Evolutionary conservation across 1,139 yeast species (phyloP), one percentile per base, ranked within the genome.

Genomic region (Yamadazyma trypodendri): DNA sequence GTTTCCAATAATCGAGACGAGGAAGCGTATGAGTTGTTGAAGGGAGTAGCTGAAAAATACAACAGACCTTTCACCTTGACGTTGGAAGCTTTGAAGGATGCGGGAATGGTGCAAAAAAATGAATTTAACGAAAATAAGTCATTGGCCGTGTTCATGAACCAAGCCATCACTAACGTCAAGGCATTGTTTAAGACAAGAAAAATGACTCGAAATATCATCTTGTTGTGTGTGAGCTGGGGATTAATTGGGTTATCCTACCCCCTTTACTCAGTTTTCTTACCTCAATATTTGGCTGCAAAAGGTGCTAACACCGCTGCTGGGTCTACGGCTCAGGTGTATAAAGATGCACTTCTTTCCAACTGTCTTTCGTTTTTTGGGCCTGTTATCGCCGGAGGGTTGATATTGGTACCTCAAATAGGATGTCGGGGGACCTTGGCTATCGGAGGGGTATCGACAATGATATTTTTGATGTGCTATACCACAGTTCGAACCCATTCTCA

Each of bases 331-430:
- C 60, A 65, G 21, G 64, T 65, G n/a, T 79, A 77, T 56, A 60
- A 81, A 49, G 75, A 79, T 53, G 70, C 75, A 32, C 58, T 74
- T 35, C 64, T 80, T 36, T 70, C 72, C 35, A 75, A 74, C 47
- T 63, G 70, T 24, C 65, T 68, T 16, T 70, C 79, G 25, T 74
- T 76, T 27, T 70, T 73, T 37, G 85, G 85, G 11, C 84, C 85
- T 7, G 45, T 77, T n/a, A 55, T 79, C 32, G 84, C 77, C 5
- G 81, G 75, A 32, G 58, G 55, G 5, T 40, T 73, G 33, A 60
- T 72, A 38, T 58, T 62, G 34, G 52, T 75, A 42, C 81, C 78
- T 2, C 50, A 50, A 13, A 45, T 75, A 24, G 84, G 84, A 8
- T 63, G 84, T 46, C 62, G 78, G 45, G 82, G 81, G 3, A 66